Evolutionary conservation across 768 basidiomycete species (phyloP), one percentile per base, ranked within the genome.

Genomic region (Suillus subaureus): DNA sequence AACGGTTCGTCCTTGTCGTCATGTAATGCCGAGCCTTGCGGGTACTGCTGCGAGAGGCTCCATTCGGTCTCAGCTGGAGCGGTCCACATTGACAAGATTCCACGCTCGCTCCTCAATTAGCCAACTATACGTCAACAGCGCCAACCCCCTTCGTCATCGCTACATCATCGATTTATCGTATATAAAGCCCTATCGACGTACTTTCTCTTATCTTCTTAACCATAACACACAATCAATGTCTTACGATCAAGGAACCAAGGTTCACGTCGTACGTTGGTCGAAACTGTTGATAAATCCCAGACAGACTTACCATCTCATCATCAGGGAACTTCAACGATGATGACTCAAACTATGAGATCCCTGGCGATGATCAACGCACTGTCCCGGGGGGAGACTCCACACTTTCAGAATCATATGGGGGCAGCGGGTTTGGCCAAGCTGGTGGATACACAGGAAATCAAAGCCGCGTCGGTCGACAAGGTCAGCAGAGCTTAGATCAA

Each of bases 391-490:
- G 23, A 18, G 54, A 62, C 54, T n/a, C 16, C 55, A 26, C 51
- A 37, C 43, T 66, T 49, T 45, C 67, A 1, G 67, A 54, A 1
- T 37, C 40, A 26, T 26, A 61, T 26, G 67, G 64, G 23, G 64
- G 67, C 18, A 61, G 65, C 28, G 64, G 67, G 18, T 26, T 31
- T 18, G 66, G 66, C 16, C 66, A 66, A 55, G 60, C 58, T n/a
- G 66, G 66, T 39, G 64, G 66, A 8, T 61, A 67, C 58, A 43
- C 23, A 31, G 65, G 64, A 33, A 57, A 15, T 6, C 18, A 35
- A 18, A 11, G 42, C 6, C 49, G 57, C 18, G 33, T n/a, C 18
- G 18, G 51, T 23, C n/a, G 42, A 16, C 65, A 37, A 35, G 65
- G 23, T 28, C 28, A 21, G 31, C 23, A 66, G 37, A 13, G 21